phyloP scores from a whole-genome alignment of 2,329 filamentous ascomycete genomes.

The Fusarium liriodendri region DNA sequence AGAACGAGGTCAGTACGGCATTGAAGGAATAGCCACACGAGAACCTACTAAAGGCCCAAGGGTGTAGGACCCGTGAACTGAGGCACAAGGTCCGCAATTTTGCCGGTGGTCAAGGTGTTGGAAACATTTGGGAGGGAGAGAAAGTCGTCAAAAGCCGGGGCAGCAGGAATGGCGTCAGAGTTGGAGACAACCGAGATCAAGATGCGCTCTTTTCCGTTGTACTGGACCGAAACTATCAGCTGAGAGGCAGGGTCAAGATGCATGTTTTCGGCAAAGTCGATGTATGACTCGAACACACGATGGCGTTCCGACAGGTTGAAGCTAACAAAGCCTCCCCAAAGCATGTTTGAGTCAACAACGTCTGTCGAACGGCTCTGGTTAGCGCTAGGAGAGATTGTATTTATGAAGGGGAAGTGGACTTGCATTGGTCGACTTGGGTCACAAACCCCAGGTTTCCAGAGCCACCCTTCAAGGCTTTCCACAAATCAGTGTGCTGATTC shows the following conservation, averaged over 20 bases:
- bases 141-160: constrained; percentile 41
- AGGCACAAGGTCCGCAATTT: constrained; percentile 44
- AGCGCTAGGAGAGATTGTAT: background rate
- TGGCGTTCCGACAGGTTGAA: constrained; percentile 40
- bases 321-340: constrained; percentile 45
- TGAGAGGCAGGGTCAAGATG: constrained; percentile 43
- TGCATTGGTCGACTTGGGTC: constrained; percentile 43
- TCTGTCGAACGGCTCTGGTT: background rate
- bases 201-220: constrained; percentile 22
- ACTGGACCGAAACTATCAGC: constrained; percentile 43
- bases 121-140: constrained; percentile 34
- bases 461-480: constrained; percentile 59
- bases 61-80: constrained; percentile 48
- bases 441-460: constrained; percentile 58
- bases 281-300: constrained; percentile 42
- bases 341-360: constrained; percentile 34
- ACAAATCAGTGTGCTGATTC: constrained; percentile 53
- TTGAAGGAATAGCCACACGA: accelerated
- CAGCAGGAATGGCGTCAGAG: constrained; percentile 35
- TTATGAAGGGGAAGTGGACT: background rate
- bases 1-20: background rate
- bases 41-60: constrained; percentile 42
- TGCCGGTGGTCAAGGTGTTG: constrained; percentile 37
- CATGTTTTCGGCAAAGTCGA: constrained; percentile 45
- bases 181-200: constrained; percentile 43